Conservation (phyloP, 2,329 filamentous ascomycete species). For the Triangularia setosa region DNA sequence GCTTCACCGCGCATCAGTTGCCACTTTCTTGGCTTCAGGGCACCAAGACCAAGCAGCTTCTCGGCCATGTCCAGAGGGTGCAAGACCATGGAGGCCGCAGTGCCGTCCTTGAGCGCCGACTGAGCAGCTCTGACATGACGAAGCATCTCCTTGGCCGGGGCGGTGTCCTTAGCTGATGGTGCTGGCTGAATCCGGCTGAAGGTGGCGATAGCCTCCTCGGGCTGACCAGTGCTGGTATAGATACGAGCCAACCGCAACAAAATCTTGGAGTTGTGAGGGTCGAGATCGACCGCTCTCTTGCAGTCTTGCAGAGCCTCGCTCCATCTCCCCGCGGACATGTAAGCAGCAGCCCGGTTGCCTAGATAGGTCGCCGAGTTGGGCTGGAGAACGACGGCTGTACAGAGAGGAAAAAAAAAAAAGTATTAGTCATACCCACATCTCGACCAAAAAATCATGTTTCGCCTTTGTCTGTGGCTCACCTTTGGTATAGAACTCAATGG, state of each 20-base stretch:
- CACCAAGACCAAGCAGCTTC: slow-evolving; percentile 69
- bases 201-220: slow-evolving; percentile 79
- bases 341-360: slow-evolving; percentile 90
- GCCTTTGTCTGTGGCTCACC: slow-evolving; percentile 50
- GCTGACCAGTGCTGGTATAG: slow-evolving; percentile 80
- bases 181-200: slow-evolving; percentile 76
- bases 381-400: slow-evolving; percentile 77
- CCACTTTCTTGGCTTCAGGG: slow-evolving; percentile 86
- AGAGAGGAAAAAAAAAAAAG: not conserved
- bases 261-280: slow-evolving; percentile 83
- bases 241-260: slow-evolving; percentile 84
- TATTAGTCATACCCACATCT: slow-evolving; percentile 12
- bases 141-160: slow-evolving; percentile 78
- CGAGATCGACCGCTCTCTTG: slow-evolving; percentile 73
- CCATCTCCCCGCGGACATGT: slow-evolving; percentile 82
- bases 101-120: slow-evolving; percentile 68
- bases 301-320: slow-evolving; percentile 81
- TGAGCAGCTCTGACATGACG: slow-evolving; percentile 77
- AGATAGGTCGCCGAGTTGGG: slow-evolving; percentile 85
- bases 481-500: slow-evolving; percentile 92
- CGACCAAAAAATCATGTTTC: not conserved
- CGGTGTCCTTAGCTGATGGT: slow-evolving; percentile 80
- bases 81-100: slow-evolving; percentile 83
- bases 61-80: slow-evolving; percentile 90
- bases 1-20: slow-evolving; percentile 88